Percentiles rank a stretch among this genome's conserved stretches.
phyloP scores from a whole-genome alignment of 129 eudicot species.

The Artemisia argyi region DNA sequence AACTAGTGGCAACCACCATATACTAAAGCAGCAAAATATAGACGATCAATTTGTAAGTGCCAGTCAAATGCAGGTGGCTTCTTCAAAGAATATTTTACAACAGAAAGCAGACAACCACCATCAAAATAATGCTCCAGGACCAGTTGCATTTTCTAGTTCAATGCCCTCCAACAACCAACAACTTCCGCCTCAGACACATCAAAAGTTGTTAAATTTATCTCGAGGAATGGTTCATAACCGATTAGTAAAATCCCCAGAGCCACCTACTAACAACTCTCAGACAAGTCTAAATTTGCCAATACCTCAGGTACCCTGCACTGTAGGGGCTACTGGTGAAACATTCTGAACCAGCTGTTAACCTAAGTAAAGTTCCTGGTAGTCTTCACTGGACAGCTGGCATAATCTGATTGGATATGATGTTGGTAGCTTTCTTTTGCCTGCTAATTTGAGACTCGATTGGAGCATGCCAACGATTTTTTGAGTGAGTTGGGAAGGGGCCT shows the following conservation, averaged over 20 bases:
- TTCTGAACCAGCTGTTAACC: constrained; percentile 12
- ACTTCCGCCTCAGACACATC: constrained; percentile 6
- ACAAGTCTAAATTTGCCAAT: background rate
- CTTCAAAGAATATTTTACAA: constrained; percentile 6
- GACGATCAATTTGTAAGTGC: constrained; percentile 11
- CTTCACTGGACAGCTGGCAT: constrained; percentile 35
- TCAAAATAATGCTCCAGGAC: background rate
- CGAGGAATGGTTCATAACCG: constrained; percentile 30
- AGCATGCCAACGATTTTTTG: constrained; percentile 10
- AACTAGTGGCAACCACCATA: constrained; percentile 48
- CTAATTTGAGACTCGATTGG: constrained; percentile 39
- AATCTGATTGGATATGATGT: constrained; percentile 30
- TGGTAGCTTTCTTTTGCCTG: constrained; percentile 23
- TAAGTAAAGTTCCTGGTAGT: constrained; percentile 38
- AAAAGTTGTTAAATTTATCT: constrained; percentile 44
- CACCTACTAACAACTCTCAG: constrained; percentile 25
- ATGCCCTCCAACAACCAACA: background rate
- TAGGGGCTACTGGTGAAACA: constrained; percentile 9
- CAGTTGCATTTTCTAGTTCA: background rate
- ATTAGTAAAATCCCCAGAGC: constrained; percentile 42
- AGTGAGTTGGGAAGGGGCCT: constrained; percentile 5
- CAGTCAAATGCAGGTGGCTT: constrained; percentile 28
- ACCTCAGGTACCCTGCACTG: background rate
- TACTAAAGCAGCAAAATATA: constrained; percentile 45
- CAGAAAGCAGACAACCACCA: constrained; percentile 30